Base-by-base conservation (phyloP, 371 early-diverging fungal species). In the Mucor plumbeus region DNA sequence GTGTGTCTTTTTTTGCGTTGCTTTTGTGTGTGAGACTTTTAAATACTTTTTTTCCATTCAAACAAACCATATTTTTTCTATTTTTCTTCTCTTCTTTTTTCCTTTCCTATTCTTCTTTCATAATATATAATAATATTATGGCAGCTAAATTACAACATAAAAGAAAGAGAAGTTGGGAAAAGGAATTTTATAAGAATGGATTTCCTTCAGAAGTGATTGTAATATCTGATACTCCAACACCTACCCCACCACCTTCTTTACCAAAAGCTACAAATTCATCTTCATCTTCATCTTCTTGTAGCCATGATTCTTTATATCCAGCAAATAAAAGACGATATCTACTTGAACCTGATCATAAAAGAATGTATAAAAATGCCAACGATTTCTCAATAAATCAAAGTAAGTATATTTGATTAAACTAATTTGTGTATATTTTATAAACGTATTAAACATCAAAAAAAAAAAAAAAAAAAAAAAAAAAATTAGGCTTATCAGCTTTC, bases 121-220 rank as follows among this genome's bases (percentile, higher is more conserved):
- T 14, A 10, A 59, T 5, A 57, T 47, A 15, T 34, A 21, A 15
- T 17, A n/a, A 6, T 7, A 55, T 13, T n/a, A 55, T 34, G 56
- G 43, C 36, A n/a, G 48, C 48, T 14, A 47, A 62, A 15, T 21
- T 38, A 44, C 67, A 60, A 9, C 38, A 60, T 14, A 48, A 57
- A 47, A 47, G 57, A 64, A 64, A 59, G 50, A 63, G 61, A 62
- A 48, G 82, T 68, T 87, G 87, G 87, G 71, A 74, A 59, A 78
- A 76, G 60, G 83, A 80, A 21, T 85, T 84, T 54, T 85, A 85
- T 59, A 83, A 81, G 70, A 87, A 85, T 63, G 87, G 87, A 14
- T 73, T 74, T 35, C 87, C 87, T 19, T 68, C 75, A 65, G 87
- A 87, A 60, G 76, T 85, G 26, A 87, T 87, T 61, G 82, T 87